These are phyloP conservation scores for Solanum virginianum DNA, from an alignment of 257 asterid species.

Conservation along the genomic window DNA sequence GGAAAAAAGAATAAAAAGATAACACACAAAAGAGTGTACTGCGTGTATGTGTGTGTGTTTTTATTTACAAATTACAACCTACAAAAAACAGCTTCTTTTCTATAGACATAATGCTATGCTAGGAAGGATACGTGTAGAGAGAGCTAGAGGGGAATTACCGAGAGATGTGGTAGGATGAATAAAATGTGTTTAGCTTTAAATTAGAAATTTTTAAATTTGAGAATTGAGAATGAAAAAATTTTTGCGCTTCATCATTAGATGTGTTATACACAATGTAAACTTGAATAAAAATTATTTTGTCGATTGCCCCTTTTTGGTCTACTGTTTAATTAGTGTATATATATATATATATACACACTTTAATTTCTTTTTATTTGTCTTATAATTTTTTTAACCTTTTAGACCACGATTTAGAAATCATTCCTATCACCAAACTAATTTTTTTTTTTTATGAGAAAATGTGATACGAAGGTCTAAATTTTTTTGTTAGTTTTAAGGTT, in stretches of 20 bases:
- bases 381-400: neutral
- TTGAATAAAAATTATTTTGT: neutral
- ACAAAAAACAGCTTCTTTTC: constrained; percentile 22
- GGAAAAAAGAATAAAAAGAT: constrained; percentile 38
- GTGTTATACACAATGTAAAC: neutral
- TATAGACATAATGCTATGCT: constrained; percentile 39
- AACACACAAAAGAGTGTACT: constrained; percentile 16
- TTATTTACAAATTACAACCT: constrained; percentile 11
- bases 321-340: too few relatives aligned
- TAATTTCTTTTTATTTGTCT: neutral
- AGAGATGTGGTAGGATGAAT: neutral
- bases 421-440: neutral
- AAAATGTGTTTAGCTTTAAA: neutral
- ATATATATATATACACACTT: neutral
- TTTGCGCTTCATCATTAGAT: neutral
- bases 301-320: neutral
- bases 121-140: constrained; percentile 39
- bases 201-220: neutral
- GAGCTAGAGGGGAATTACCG: too few relatives aligned
- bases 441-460: too few relatives aligned
- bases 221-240: neutral
- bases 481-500: neutral
- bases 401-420: neutral
- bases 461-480: neutral
- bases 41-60: neutral